Percentiles rank a stretch among this genome's conserved stretches.
These are phyloP conservation scores for Lactarius psammicola DNA, from an alignment of 768 basidiomycete genomes.

Conservation along the genomic window DNA sequence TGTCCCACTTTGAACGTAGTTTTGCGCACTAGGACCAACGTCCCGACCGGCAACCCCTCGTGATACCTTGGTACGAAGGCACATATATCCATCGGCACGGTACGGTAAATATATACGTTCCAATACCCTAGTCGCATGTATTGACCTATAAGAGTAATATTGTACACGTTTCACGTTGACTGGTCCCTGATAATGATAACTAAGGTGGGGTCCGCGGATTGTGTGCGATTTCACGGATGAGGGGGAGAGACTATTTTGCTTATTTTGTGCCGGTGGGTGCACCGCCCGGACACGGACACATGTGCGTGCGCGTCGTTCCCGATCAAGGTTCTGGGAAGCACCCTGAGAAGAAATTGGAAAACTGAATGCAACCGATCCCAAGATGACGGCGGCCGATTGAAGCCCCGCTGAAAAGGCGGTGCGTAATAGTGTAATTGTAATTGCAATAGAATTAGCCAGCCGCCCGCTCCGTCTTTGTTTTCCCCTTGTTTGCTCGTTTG, in stretches of 20 bases:
- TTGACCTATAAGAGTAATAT: constrained; percentile 11
- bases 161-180: constrained; percentile 13
- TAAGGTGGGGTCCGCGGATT: constrained; percentile 19
- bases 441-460: not conserved
- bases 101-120: not conserved
- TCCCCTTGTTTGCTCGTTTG: constrained; percentile 24
- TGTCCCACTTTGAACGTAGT: constrained; percentile 22
- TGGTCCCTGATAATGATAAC: not conserved
- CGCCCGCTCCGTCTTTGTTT: not conserved
- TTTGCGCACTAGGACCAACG: constrained; percentile 27
- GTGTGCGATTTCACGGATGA: constrained; percentile 13
- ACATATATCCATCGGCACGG: not conserved
- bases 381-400: constrained; percentile 15
- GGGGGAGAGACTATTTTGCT: constrained; percentile 16
- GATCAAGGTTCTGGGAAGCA: constrained; percentile 27
- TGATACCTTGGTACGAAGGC: constrained; percentile 22
- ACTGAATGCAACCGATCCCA: constrained; percentile 18
- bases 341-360: constrained; percentile 18
- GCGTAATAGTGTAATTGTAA: constrained; percentile 19
- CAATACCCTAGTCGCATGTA: constrained; percentile 2
- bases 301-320: constrained; percentile 14
- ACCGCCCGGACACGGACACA: constrained; percentile 20
- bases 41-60: constrained; percentile 9
- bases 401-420: constrained; percentile 24
- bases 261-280: constrained; percentile 18